phyloP scores from a whole-genome alignment of 805 yeast genomes.

The Metschnikowia cerradonensis region DNA sequence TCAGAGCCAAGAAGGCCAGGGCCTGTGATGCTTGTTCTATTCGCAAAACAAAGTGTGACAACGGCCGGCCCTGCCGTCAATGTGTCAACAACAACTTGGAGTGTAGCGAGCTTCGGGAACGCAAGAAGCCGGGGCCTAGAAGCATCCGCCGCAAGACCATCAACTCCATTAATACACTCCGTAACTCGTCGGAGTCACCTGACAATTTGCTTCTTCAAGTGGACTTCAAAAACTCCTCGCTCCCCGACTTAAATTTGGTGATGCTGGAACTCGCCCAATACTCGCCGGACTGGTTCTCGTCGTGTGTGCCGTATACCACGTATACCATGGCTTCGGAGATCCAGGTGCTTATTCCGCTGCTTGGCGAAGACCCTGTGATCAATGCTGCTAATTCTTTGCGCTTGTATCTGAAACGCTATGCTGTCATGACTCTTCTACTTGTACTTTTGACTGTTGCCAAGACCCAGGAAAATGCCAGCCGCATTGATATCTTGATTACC shows the following conservation, averaged over 20 bases:
- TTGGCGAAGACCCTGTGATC: constrained; percentile 1
- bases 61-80: constrained; percentile 35
- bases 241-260: constrained; percentile 5
- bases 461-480: neutral
- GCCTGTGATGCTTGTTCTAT: constrained; percentile 45
- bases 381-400: neutral
- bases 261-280: neutral
- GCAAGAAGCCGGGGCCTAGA: constrained; percentile 43
- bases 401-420: constrained; percentile 4
- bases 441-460: constrained; percentile 5
- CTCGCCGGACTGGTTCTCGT: neutral
- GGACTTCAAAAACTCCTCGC: constrained; percentile 2
- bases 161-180: constrained; percentile 23
- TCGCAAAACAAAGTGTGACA: constrained; percentile 38
- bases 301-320: constrained; percentile 8
- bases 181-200: constrained; percentile 8
- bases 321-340: constrained; percentile 5
- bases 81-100: constrained; percentile 33
- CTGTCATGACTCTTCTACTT: constrained; percentile 8
- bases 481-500: constrained; percentile 1
- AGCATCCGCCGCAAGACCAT: constrained; percentile 32
- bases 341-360: neutral
- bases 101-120: constrained; percentile 35
- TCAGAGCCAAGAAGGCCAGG: constrained; percentile 22
- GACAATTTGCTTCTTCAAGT: constrained; percentile 3